A percentile compares a stretch with the other conserved stretches of the same genome.
These are phyloP conservation scores for Medicago lupulina DNA, from an alignment of 306 rosid genomes.

Conservation along the genomic window DNA sequence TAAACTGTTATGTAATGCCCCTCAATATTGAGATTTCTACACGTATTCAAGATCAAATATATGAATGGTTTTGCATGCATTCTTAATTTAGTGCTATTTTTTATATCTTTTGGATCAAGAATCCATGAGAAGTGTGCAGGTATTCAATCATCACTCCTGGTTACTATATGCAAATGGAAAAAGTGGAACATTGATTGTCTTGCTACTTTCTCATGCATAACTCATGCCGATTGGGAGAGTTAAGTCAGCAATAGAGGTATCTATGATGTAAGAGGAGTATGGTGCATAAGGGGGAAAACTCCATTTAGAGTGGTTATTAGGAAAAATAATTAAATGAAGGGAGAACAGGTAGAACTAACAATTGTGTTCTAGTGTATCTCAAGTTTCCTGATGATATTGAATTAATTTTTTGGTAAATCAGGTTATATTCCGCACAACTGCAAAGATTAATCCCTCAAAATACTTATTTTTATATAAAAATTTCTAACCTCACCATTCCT, in stretches of 20 bases:
- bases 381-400: neutral
- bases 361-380: neutral
- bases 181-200: too few species aligned
- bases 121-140: too few species aligned
- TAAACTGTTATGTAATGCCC: slow-evolving; percentile 15
- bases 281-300: neutral
- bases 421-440: too few species aligned
- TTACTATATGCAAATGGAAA: too few species aligned
- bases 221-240: neutral
- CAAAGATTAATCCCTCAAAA: too few species aligned
- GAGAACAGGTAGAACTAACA: neutral
- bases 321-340: neutral
- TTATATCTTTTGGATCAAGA: too few species aligned
- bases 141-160: too few species aligned
- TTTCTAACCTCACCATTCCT: neutral
- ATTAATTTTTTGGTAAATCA: neutral
- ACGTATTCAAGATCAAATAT: too few species aligned
- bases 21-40: neutral
- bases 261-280: neutral
- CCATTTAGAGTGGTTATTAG: neutral
- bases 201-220: too few species aligned
- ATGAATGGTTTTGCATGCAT: too few species aligned
- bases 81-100: too few species aligned
- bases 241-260: neutral
- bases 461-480: neutral